Base-by-base conservation (phyloP, 257 asterid species). In the Ajuga chamaepitys region DNA sequence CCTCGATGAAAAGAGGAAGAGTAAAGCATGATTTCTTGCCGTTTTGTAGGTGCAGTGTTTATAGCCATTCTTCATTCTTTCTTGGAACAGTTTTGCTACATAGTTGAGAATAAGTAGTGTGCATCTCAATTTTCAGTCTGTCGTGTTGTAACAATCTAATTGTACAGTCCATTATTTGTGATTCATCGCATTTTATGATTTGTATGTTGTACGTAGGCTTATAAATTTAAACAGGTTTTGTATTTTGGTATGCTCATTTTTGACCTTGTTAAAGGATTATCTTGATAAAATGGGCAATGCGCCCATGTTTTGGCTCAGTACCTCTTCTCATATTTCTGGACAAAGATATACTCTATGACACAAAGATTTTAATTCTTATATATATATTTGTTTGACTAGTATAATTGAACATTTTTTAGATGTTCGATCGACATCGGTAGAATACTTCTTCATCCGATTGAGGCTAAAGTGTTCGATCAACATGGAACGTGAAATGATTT, bases 1-100 rank as follows among this genome's bases (percentile, higher is more conserved):
- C 26, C 61, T 83, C 58, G 96, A 88, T 45, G 97, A 91, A 61
- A 91, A 85, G 77, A 80, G 95, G 81, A 91, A 86, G 79, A 84
- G 78, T 47, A 88, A 86, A 78, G 86, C 77, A 26, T 86, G 81
- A 83, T 56, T 30, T 5, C 61, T 35, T 13, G 17, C 65, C 51
- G 20, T 67, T 44, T 67, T 68, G 68, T 70, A 74, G 80, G 62
- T 67, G 76, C 75, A 35, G 35, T 78, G 46, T 80, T 74, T 69
- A 67, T 73, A 70, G 82, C 74, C 78, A 80, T 82, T 80, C 80
- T 71, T 83, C 75, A 80, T 85, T 90, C 81, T 82, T 85, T 84
- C 67, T 57, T 71, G 83, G 81, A 68, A 73, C 42, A 80, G 74
- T 78, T 65, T 76, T 80, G 80, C 51, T 76, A 64, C 74, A 58